Conservation (phyloP, 805 yeast genomes). For the Candida manassasensis region DNA sequence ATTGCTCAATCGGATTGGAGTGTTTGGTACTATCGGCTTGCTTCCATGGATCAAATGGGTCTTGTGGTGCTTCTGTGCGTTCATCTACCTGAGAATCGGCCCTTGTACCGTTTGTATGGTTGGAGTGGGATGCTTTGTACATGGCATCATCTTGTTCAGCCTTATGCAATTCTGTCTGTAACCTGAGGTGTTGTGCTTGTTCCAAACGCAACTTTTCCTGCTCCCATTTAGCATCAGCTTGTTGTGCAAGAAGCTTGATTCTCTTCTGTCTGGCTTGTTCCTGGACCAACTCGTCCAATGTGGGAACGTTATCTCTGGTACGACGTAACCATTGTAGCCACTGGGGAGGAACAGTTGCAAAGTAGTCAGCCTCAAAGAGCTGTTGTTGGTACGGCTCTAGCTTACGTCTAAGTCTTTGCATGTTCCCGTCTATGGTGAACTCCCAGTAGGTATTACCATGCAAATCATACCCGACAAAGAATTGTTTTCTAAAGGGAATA, state of each 20-base stretch:
- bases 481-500: conserved; percentile 65
- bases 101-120: too few species aligned
- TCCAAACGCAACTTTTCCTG: conserved; percentile 32
- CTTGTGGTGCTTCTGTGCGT: background rate
- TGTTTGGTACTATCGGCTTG: conserved; percentile 25
- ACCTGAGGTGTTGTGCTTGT: conserved; percentile 25
- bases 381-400: conserved; percentile 50
- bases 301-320: conserved; percentile 57
- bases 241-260: conserved; percentile 46
- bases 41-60: conserved; percentile 29
- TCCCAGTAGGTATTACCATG: conserved; percentile 88
- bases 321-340: conserved; percentile 81
- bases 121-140: background rate
- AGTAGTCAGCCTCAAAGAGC: conserved; percentile 53
- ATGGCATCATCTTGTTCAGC: conserved; percentile 15
- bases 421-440: conserved; percentile 50
- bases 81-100: background rate
- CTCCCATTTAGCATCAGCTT: conserved; percentile 41
- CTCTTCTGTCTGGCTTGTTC: conserved; percentile 55
- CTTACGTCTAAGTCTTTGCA: conserved; percentile 55
- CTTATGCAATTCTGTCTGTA: conserved; percentile 28
- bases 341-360: conserved; percentile 56
- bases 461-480: conserved; percentile 74
- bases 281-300: conserved; percentile 52
- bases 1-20: conserved; percentile 32